Conservation (phyloP, 2,329 filamentous ascomycete species). For the Nemania abortiva region DNA sequence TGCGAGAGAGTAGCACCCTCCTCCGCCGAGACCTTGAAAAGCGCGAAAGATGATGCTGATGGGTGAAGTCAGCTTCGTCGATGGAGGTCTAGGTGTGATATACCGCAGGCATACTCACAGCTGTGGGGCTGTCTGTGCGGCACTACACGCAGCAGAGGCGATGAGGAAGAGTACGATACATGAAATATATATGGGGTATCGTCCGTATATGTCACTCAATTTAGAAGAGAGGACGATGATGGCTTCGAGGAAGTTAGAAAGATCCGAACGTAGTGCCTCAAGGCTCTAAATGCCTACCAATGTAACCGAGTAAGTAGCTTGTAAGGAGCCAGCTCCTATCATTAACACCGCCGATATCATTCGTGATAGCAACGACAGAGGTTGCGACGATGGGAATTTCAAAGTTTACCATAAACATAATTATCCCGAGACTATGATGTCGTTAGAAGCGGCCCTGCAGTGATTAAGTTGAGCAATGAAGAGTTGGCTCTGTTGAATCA, state of each 20-base stretch:
- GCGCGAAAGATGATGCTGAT: conserved; percentile 30
- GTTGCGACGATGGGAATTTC: conserved; percentile 36
- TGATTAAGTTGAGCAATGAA: too few relatives aligned
- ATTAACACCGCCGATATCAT: conserved; percentile 30
- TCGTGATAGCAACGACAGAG: conserved; percentile 27
- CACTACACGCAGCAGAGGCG: neutral
- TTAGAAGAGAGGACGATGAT: neutral
- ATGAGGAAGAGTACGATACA: neutral
- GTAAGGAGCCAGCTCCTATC: conserved; percentile 36
- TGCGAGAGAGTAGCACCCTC: conserved; percentile 23
- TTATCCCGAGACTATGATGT: neutral
- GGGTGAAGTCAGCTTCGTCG: neutral
- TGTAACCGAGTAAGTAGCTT: conserved; percentile 35
- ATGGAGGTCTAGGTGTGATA: too few relatives aligned
- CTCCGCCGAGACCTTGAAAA: conserved; percentile 38
- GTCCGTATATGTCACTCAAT: neutral
- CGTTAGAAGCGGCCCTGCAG: too few relatives aligned
- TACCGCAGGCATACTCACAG: neutral
- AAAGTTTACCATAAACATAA: neutral
- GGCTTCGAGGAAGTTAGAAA: neutral
- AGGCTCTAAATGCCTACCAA: conserved; percentile 1
- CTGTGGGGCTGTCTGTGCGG: neutral
- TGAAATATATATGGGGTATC: neutral
- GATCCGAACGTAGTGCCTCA: neutral
- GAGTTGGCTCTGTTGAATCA: too few relatives aligned